Conservation (phyloP, 2,329 filamentous ascomycete genomes). For the Pseudocercospora cruenta region DNA sequence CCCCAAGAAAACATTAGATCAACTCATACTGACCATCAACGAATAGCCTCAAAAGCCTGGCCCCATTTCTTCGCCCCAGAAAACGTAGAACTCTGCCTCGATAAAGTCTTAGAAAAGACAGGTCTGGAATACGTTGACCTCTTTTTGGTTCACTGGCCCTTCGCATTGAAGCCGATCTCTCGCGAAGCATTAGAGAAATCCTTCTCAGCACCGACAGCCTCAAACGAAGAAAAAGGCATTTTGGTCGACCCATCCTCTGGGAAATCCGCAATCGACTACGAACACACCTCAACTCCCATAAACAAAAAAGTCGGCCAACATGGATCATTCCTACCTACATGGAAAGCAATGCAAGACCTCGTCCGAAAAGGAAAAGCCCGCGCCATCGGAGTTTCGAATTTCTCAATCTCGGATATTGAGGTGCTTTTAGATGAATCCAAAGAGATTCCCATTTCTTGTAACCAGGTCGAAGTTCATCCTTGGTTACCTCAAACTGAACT, state of each 20-base stretch:
- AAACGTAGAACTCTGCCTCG: slow-evolving; percentile 36
- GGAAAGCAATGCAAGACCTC: slow-evolving; percentile 35
- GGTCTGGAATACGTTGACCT: slow-evolving; percentile 48
- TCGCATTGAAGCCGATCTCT: slow-evolving; percentile 25
- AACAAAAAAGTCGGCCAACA: slow-evolving; percentile 22
- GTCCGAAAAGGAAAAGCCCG: slow-evolving; percentile 33
- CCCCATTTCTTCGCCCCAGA: slow-evolving; percentile 29
- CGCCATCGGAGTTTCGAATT: slow-evolving; percentile 37
- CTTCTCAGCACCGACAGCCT: slow-evolving; percentile 12
- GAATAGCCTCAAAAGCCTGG: slow-evolving; percentile 27
- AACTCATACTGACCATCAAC: background rate
- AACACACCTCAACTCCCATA: slow-evolving; percentile 27
- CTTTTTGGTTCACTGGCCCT: slow-evolving; percentile 49
- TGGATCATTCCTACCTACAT: slow-evolving; percentile 33
- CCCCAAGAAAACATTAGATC: background rate
- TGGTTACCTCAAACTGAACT: slow-evolving; percentile 32
- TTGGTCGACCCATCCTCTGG: slow-evolving; percentile 12
- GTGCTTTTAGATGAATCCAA: slow-evolving; percentile 27
- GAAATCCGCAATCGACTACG: slow-evolving; percentile 29
- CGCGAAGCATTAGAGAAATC: slow-evolving; percentile 27
- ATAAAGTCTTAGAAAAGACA: slow-evolving; percentile 44
- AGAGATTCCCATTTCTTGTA: slow-evolving; percentile 31
- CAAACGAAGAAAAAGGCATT: slow-evolving; percentile 20
- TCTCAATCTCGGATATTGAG: slow-evolving; percentile 32
- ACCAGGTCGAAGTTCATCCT: slow-evolving; percentile 37